Conservation (phyloP, 192 early-diverging fungal species). For the Coemansia sp. region DNA sequence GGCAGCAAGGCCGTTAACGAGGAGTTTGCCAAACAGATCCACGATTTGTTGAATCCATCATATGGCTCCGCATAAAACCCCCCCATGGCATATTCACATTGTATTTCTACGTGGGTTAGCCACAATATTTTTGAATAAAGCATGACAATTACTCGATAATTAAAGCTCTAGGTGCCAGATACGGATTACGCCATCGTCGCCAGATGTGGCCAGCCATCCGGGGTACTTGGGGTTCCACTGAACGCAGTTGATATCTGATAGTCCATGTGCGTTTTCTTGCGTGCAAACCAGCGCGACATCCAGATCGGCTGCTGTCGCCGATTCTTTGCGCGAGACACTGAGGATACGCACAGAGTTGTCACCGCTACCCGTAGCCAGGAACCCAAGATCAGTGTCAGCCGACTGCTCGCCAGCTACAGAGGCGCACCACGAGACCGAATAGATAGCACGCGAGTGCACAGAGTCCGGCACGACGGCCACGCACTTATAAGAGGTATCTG, state of each 20-base stretch:
- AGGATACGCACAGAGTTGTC: conserved; percentile 82
- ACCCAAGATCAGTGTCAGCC: conserved; percentile 49
- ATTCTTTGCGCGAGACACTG: conserved; percentile 21
- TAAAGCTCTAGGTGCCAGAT: conserved; percentile 68
- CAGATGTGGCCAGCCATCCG: conserved; percentile 81
- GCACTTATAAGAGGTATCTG: conserved; percentile 70
- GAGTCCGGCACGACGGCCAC: conserved; percentile 65
- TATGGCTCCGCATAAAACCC: conserved; percentile 29
- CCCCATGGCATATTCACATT: not conserved
- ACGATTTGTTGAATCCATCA: conserved; percentile 28
- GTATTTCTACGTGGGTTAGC: not conserved
- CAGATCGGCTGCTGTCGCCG: not conserved
- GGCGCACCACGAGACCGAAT: conserved; percentile 84
- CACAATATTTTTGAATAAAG: not conserved
- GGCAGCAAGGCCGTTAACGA: conserved; percentile 33
- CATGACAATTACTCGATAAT: not conserved
- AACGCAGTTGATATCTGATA: conserved; percentile 89
- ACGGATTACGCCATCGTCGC: conserved; percentile 86
- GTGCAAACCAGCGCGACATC: conserved; percentile 39
- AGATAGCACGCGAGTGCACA: conserved; percentile 84
- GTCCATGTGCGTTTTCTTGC: conserved; percentile 75
- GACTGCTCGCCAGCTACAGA: not conserved
- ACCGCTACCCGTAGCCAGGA: conserved; percentile 79
- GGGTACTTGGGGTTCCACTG: conserved; percentile 76
- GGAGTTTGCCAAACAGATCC: conserved; percentile 52